Conservation (phyloP, 2,329 filamentous ascomycete species). For the Dactylellina leptospora region DNA sequence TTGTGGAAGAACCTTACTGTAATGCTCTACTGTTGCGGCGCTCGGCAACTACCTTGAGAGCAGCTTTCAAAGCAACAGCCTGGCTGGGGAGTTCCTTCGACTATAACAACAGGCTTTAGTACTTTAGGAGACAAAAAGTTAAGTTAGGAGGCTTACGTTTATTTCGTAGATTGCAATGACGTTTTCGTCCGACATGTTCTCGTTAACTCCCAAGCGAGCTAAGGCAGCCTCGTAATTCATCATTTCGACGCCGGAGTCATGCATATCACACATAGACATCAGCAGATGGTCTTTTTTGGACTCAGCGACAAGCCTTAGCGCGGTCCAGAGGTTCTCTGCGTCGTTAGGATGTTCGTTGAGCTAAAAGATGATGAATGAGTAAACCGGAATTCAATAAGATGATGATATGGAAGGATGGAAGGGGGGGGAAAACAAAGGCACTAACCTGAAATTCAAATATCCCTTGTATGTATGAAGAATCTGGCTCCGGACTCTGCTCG, state of each 20-base stretch:
- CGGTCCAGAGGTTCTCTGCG: slow-evolving; percentile 36
- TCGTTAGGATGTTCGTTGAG: slow-evolving; percentile 34
- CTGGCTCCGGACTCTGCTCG: slow-evolving; percentile 9
- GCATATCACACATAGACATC: slow-evolving; percentile 22
- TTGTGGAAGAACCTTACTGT: slow-evolving; percentile 30
- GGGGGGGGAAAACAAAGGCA: not conserved
- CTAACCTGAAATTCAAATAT: slow-evolving; percentile 41
- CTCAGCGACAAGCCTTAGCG: slow-evolving; percentile 37
- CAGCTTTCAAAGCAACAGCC: slow-evolving; percentile 52
- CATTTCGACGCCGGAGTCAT: slow-evolving; percentile 27
- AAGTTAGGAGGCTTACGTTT: slow-evolving; percentile 6
- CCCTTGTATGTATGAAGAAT: slow-evolving; percentile 30
- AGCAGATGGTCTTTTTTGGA: slow-evolving; percentile 29
- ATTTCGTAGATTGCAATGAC: slow-evolving; percentile 41
- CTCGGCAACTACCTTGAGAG: slow-evolving; percentile 56
- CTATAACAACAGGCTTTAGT: slow-evolving; percentile 57
- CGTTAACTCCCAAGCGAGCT: slow-evolving; percentile 17
- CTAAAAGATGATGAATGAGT: not conserved
- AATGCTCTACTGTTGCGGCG: slow-evolving; percentile 53
- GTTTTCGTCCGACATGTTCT: slow-evolving; percentile 37
- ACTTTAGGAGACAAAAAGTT: not conserved
- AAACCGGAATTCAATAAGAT: not conserved
- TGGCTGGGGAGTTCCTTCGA: slow-evolving; percentile 57
- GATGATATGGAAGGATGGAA: too few species aligned
- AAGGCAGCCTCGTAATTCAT: slow-evolving; percentile 46